Evolutionary conservation across 371 early-diverging fungal genomes (phyloP), one percentile per base, ranked within the genome.

Genomic region (Globomyces sp.): DNA sequence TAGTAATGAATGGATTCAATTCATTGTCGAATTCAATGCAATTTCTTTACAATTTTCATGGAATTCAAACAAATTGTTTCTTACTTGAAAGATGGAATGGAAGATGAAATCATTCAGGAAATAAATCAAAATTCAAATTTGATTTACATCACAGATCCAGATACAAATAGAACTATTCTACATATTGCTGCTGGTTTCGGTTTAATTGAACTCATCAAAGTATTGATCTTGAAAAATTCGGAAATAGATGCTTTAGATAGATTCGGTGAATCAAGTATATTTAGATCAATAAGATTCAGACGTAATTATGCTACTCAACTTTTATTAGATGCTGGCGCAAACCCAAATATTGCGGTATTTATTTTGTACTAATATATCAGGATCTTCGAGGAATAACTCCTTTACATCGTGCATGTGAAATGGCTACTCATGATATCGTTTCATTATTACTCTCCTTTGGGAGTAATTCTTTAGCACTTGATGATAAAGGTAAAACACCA

Each of bases 281-380:
- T 55, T 39, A 55, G 55, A 39, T 24, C 55, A 55, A 55, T 55
- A 3, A 24, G 55, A 11, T 55, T 55, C 11, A 55, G 55, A 55
- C 36, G 4, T 4, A 41, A 55, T 37, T 36, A 55, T 3, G 39
- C 40, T 3, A 55, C 55, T 6, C 4, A 39, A 13, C 3, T 37
- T 36, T 11, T 55, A 13, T 39, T 55, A 10, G 24, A 36, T 13
- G 6, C 5, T 5, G 55, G 37, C 9, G 55, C 55, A 36, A 37
- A 55, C 1, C 8, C 40, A 3, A 24, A 55, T 39, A 13, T 41
- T 4, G 24, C 24, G 24, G 24, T 24, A 24, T 24, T 24, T 24
- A 24, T 24, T 24, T 24, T 24, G 24, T 24, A 24, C 24, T 24
- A 24, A 24, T 24, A 24, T 24, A 24, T 24, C 36, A 37, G 11